These are phyloP conservation scores for Sphenostylis stenocarpa DNA, from an alignment of 306 rosid genomes.

Conservation along the genomic window DNA sequence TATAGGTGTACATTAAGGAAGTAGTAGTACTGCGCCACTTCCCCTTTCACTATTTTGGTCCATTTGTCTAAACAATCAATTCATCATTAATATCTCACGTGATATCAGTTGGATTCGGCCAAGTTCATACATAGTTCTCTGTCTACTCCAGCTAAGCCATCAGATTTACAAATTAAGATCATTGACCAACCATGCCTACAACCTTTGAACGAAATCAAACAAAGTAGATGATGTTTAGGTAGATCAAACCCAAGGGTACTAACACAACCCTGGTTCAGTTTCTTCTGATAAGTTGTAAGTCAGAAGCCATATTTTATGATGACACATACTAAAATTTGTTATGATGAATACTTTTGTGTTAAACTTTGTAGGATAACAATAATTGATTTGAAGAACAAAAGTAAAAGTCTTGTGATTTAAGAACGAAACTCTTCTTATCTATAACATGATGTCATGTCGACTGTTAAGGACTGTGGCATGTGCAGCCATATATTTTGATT, in stretches of 20 bases:
- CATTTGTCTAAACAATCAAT: conserved; percentile 13
- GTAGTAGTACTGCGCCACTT: neutral
- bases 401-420: neutral
- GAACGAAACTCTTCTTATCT: neutral
- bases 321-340: neutral
- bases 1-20: conserved; percentile 5
- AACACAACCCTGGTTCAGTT: neutral
- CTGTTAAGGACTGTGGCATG: neutral
- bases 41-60: neutral
- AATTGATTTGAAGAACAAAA: neutral
- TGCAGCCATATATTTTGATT: neutral
- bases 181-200: conserved; percentile 1
- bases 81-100: conserved; percentile 36
- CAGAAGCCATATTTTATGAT: no score
- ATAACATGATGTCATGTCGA: neutral
- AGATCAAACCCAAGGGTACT: neutral
- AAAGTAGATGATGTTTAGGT: neutral
- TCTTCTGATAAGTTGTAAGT: neutral
- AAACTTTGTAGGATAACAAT: neutral
- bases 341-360: neutral
- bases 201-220: neutral
- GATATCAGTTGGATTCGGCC: neutral
- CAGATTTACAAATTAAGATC: neutral
- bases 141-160: conserved; percentile 2
- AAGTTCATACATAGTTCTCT: neutral